These are phyloP conservation scores for Schizosaccharomyces versatilis DNA, from an alignment of 1,139 yeast genomes.

Conservation along the genomic window DNA sequence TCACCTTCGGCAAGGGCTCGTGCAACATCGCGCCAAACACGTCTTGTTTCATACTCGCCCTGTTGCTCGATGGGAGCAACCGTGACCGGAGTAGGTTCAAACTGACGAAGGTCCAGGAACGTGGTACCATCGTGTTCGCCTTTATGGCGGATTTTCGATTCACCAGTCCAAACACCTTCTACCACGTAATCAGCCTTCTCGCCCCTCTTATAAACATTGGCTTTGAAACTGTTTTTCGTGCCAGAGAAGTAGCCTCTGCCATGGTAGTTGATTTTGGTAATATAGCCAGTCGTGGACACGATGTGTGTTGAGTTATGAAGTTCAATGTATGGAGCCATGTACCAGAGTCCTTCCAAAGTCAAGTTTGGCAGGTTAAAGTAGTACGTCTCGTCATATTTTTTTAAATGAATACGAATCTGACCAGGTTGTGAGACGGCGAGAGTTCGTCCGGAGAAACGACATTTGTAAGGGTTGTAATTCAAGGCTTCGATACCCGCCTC, in stretches of 20 bases:
- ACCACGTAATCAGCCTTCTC: slow-evolving; percentile 55
- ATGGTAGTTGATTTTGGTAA: slow-evolving; percentile 52
- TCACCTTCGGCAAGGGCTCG: slow-evolving; percentile 60
- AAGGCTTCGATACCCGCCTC: slow-evolving; percentile 45
- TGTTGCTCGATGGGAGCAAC: slow-evolving; percentile 68
- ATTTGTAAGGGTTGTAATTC: slow-evolving; percentile 77
- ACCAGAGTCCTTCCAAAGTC: slow-evolving; percentile 78
- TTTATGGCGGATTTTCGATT: slow-evolving; percentile 9
- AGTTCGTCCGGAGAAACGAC: slow-evolving; percentile 56
- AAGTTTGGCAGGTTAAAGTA: slow-evolving; percentile 82
- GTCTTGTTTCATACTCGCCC: slow-evolving; percentile 52
- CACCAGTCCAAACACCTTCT: slow-evolving; percentile 60
- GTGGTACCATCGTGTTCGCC: slow-evolving; percentile 21
- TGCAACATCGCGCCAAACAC: slow-evolving; percentile 73
- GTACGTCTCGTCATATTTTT: slow-evolving; percentile 38
- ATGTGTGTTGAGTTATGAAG: slow-evolving; percentile 27
- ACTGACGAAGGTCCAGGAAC: slow-evolving; percentile 48
- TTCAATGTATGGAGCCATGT: slow-evolving; percentile 68
- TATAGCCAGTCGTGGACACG: slow-evolving; percentile 59
- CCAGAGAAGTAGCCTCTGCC: slow-evolving; percentile 93
- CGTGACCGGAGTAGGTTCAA: slow-evolving; percentile 30
- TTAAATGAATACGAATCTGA: slow-evolving; percentile 50
- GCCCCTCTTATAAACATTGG: slow-evolving; percentile 31
- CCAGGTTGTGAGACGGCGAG: slow-evolving; percentile 79
- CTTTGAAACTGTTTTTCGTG: slow-evolving; percentile 77